phyloP scores from a whole-genome alignment of 345 rosid species.

The rapeseed (Brassica napus) region DNA sequence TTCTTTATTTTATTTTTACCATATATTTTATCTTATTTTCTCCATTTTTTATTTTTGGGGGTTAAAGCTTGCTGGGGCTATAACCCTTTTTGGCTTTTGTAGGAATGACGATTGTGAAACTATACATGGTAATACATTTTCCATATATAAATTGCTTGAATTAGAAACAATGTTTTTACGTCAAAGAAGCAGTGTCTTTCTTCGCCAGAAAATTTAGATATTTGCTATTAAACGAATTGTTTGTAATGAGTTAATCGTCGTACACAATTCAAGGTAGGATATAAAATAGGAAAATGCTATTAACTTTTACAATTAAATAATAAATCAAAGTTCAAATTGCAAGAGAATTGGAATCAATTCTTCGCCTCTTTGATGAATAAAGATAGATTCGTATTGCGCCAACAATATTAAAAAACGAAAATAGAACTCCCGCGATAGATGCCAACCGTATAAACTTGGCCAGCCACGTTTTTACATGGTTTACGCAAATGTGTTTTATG shows the following conservation, averaged over 20 bases:
- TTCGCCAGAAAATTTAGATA: not conserved
- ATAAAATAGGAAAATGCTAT: slow-evolving; percentile 7
- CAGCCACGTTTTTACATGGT: slow-evolving; percentile 19
- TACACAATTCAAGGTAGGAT: slow-evolving; percentile 15
- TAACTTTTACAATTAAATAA: slow-evolving; percentile 17
- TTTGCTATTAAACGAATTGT: not conserved
- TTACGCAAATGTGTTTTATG: slow-evolving; percentile 1
- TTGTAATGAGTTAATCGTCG: slow-evolving; percentile 4
- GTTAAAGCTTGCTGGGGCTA: slow-evolving; percentile 54
- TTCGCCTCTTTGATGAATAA: slow-evolving; percentile 77
- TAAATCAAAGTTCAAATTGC: slow-evolving; percentile 39
- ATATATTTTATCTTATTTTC: slow-evolving; percentile 34
- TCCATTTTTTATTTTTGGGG: slow-evolving; percentile 11
- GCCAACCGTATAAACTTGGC: slow-evolving; percentile 40
- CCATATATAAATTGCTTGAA: slow-evolving; percentile 16
- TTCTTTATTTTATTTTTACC: slow-evolving; percentile 37
- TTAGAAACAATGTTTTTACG: not conserved
- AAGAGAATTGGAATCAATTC: slow-evolving; percentile 62
- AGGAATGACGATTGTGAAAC: slow-evolving; percentile 75
- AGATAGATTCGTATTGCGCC: slow-evolving; percentile 48
- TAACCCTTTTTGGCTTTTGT: slow-evolving; percentile 61
- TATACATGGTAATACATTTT: slow-evolving; percentile 38
- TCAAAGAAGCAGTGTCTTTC: not conserved
- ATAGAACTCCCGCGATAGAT: slow-evolving; percentile 44
- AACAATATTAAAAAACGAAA: slow-evolving; percentile 35